Conservation (phyloP, 2,329 filamentous ascomycete species). For the Colletotrichum melonis region DNA sequence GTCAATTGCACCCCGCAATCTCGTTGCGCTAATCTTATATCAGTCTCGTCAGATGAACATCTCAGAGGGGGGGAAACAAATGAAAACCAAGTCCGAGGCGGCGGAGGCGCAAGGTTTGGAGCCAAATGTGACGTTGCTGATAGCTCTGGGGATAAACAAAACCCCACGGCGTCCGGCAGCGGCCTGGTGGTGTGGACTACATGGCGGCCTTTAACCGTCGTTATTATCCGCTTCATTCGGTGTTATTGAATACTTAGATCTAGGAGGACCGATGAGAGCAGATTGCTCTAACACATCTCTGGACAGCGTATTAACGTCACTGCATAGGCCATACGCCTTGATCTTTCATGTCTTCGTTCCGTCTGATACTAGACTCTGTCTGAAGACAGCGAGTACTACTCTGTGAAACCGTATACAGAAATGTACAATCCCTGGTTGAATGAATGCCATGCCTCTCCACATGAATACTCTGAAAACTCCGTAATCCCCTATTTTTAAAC, state of each 20-base stretch:
- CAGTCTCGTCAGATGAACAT: constrained; percentile 18
- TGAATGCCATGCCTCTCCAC: constrained; percentile 16
- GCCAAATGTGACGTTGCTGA: neutral
- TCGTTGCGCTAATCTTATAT: constrained; percentile 3
- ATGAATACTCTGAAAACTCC: neutral
- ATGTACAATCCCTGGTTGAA: constrained; percentile 11
- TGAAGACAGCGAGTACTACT: constrained; percentile 5
- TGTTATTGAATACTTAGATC: neutral
- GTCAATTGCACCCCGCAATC: neutral
- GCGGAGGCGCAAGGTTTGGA: neutral
- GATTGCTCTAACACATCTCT: neutral
- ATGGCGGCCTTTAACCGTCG: neutral
- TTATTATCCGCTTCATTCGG: neutral
- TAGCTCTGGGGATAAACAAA: neutral
- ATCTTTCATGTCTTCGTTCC: constrained; percentile 8
- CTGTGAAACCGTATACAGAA: constrained; percentile 12
- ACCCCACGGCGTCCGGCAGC: neutral
- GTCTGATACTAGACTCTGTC: neutral
- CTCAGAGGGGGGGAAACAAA: neutral
- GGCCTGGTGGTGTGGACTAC: too few relatives aligned
- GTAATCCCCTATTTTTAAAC: neutral
- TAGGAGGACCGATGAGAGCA: neutral
- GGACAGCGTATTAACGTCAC: neutral
- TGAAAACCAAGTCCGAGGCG: neutral
- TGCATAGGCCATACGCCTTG: neutral